Base-by-base conservation (phyloP, 805 yeast genomes). In the Saccharomyces kudriavzevii region DNA sequence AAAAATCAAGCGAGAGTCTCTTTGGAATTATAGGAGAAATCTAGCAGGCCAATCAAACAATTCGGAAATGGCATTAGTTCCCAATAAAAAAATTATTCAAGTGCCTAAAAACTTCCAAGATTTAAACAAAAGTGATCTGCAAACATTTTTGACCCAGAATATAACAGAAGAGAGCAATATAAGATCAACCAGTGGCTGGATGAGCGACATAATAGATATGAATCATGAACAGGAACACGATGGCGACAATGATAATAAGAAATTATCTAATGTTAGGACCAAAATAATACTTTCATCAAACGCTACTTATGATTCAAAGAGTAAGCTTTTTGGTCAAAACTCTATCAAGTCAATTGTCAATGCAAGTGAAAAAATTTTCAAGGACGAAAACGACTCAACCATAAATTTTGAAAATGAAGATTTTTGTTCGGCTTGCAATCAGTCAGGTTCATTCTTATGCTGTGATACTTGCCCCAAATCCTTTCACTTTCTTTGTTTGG, bases 391-490 rank as follows among this genome's bases (percentile, higher is more conserved):
- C 30, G 72, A 70, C 31, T 57, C 68, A 10, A 68, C 74, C 6
- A 66, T 65, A 49, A 76, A 68, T 49, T 61, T 65, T 14, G 71
- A 67, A 54, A 94, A 92, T 67, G 95, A 91, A 56, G 99, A 92
- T 68, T 91, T 78, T 67, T 92, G 99, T 65, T 75, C 87, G n/a
- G 77, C 94, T 0, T 92, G 99, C 72, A 91, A 95, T 1, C 88
- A 89, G 27, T 75, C 90, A 0, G 99, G 99, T 11, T 77, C 87
- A 27, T 90, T 92, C 61, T 74, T 92, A 25, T 94, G 98, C 70
- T 92, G 99, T 71, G 99, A 92, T 61, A 77, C 87, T 1, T 92
- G 99, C 69, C 97, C 97, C 0, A 78, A 78, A 61, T 87, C 96
- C 1, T 94, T 92, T 70, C 99, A 92, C 66, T 89, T 94, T 65